Base-by-base conservation (phyloP, 768 basidiomycete genomes). In the Pulveroboletus ravenelii region DNA sequence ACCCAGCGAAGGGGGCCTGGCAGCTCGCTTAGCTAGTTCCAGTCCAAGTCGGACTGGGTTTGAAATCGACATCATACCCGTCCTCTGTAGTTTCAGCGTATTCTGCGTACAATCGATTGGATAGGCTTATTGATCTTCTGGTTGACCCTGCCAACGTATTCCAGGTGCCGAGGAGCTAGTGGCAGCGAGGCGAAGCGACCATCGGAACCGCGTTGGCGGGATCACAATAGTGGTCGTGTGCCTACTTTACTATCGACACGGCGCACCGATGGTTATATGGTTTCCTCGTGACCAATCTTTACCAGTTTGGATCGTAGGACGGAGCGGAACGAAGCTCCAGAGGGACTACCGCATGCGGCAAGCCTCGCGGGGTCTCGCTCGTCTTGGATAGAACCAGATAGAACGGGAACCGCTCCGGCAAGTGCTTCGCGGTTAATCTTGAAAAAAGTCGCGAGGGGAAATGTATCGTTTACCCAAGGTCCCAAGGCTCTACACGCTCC, bases 401-500 rank as follows among this genome's bases (percentile, higher is more conserved):
- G 38, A 49, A 48, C 23, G 41, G 48, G 37, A 47, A 41, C 38
- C 18, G 32, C 45, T 38, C 17, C 40, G 31, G 42, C 42, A 17
- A 44, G 29, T 20, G 35, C 45, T 34, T 54, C 46, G 54, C 57
- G 59, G 58, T 62, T 59, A 58, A 59, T 65, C 58, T 50, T 45
- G 57, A 27, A 34, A 13, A 57, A 49, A 56, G 57, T 65, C 52
- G 31, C 49, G 47, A 41, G 52, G 40, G 42, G 58, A 59, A 54
- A 55, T 44, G 32, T 29, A 46, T 47, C 23, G 41, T 61, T 50
- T 65, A 54, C 53, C 53, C 43, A 57, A 54, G 48, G 20, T n/a
- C 23, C n/a, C 45, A 47, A 55, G 57, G 18, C 23, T 51, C 44
- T 23, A 45, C 15, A 48, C 46, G 23, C 52, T 46, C 51, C 48